Evolutionary conservation across 768 basidiomycete species (phyloP), one percentile per base, ranked within the genome.

Genomic region (Hypholoma fasciculare): DNA sequence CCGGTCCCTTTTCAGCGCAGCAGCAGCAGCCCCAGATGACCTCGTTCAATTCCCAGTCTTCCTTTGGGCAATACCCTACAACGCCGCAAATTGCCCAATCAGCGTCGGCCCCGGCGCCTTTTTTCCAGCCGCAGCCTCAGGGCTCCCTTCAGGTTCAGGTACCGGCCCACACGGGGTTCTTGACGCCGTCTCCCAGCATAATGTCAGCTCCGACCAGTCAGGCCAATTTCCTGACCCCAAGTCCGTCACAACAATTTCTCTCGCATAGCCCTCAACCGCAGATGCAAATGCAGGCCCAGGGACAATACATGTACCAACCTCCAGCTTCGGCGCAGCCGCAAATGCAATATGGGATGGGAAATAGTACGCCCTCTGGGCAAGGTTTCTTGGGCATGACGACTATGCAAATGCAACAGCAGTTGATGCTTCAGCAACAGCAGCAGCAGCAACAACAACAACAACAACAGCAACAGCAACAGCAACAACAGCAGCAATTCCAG

Each of bases 231-330:
- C 40, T 71, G 12, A 68, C 73, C 4, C 66, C 74, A 1, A 74
- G 75, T 52, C 74, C 76, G 3, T 64, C 60, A 8, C 72, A 73
- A 27, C 72, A 73, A 37, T 69, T 72, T 48, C 65, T 64, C 9
- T 72, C 73, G 9, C 73, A 73, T 48, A 78, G 72, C 56, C 75
- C 76, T 9, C 74, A 76, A 59, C 64, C 65, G 5, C 71, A 70
- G 54, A 66, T 67, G 36, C 65, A 68, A 27, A 43, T 58, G 39
- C 66, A 65, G 23, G 60, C 26, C 49, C 67, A 69, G 61, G 64
- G 52, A 54, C 71, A 47, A 63, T 72, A 47, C 46, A 52, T 53
- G 54, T 63, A 57, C 34, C 61, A 61, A 23, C 56, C 30, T n/a
- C 16, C 58, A 1, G 42, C 43, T 9, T 30, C 62, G 14, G 70